Percentiles rank a stretch among this genome's conserved stretches.
These are phyloP conservation scores for Aspergillus bertholletiae DNA, from an alignment of 495 filamentous ascomycete species.

Conservation along the genomic window DNA sequence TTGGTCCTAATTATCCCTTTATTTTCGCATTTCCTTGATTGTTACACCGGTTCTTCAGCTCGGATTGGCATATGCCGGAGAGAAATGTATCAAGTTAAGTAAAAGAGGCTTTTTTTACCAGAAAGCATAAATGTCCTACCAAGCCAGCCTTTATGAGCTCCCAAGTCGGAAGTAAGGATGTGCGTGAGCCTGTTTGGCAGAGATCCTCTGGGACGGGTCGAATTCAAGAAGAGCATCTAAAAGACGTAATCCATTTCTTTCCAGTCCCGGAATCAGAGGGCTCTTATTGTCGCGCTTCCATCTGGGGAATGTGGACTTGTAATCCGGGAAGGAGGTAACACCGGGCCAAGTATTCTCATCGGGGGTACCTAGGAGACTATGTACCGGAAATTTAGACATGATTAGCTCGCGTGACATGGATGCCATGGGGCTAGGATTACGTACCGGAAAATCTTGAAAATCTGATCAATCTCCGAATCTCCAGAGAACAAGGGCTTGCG, in stretches of 20 bases:
- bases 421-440: too few relatives aligned
- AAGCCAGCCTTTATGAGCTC: too few relatives aligned
- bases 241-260: slow-evolving; percentile 78
- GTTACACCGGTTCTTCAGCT: too few relatives aligned
- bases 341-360: slow-evolving; percentile 89
- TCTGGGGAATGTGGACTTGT: slow-evolving; percentile 94
- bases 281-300: slow-evolving; percentile 72
- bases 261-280: slow-evolving; percentile 58
- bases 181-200: slow-evolving; percentile 87
- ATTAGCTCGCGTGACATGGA: background rate
- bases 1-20: too few relatives aligned
- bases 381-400: slow-evolving; percentile 2
- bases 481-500: slow-evolving; percentile 96
- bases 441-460: slow-evolving; percentile 98
- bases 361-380: slow-evolving; percentile 85
- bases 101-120: too few relatives aligned
- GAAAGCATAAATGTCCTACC: too few relatives aligned
- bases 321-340: slow-evolving; percentile 96
- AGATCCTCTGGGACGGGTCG: slow-evolving; percentile 89
- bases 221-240: slow-evolving; percentile 88
- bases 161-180: slow-evolving; percentile 90
- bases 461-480: slow-evolving; percentile 98
- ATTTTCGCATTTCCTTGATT: too few relatives aligned
- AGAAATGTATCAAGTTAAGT: too few relatives aligned
- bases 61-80: too few relatives aligned